Evolutionary conservation across 2,329 filamentous ascomycete genomes (phyloP).

Genomic region (Didymella lethalis): DNA sequence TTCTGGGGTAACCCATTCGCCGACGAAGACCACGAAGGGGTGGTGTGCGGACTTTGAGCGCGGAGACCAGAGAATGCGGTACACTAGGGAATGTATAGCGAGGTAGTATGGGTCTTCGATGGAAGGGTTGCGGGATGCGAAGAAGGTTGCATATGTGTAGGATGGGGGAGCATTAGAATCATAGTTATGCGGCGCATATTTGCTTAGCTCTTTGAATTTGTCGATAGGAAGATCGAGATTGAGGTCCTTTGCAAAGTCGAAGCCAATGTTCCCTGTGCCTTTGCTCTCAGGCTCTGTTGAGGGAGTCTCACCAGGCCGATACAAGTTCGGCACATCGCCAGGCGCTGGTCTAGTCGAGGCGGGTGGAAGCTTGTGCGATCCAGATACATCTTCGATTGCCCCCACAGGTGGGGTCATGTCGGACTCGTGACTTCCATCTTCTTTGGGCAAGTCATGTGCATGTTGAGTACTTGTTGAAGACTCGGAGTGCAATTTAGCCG

Average conservation of each 20-base stretch:
- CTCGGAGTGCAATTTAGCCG: neutral
- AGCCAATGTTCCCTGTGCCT: conserved; percentile 9
- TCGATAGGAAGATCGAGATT: conserved; percentile 32
- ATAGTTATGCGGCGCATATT: conserved; percentile 39
- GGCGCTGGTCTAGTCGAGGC: neutral
- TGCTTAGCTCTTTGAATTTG: conserved; percentile 25
- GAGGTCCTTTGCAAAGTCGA: conserved; percentile 42
- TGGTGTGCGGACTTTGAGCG: conserved; percentile 35
- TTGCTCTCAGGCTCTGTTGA: neutral
- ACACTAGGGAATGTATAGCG: conserved; percentile 45
- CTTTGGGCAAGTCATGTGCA: conserved; percentile 2
- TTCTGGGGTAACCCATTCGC: conserved; percentile 40
- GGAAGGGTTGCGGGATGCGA: conserved; percentile 42
- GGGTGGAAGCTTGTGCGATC: conserved; percentile 1
- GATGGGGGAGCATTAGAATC: conserved; percentile 23
- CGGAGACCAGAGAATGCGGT: conserved; percentile 45
- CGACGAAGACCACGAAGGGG: conserved; percentile 48
- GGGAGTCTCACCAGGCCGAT: neutral
- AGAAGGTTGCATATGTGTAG: conserved; percentile 46
- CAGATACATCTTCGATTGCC: neutral
- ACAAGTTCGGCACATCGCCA: neutral
- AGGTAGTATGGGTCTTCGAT: conserved; percentile 48
- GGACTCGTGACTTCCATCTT: neutral
- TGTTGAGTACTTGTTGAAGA: conserved; percentile 2
- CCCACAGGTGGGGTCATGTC: neutral